Conservation (phyloP, 306 rosid genomes). For the Cucurbita pepo region DNA sequence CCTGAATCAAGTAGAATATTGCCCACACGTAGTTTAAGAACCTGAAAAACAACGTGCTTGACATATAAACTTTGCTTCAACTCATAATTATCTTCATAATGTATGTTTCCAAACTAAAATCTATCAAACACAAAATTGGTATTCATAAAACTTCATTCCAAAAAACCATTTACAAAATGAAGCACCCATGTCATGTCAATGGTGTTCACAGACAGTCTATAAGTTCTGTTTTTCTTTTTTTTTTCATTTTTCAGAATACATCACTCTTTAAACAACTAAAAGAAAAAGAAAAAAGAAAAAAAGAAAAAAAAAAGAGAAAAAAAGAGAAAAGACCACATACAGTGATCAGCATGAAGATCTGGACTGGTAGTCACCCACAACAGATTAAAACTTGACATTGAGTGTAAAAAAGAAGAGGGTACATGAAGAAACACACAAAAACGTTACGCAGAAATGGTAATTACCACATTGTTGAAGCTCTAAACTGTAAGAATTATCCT, state of each 20-base stretch:
- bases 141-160: neutral
- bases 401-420: neutral
- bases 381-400: neutral
- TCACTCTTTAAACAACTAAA: neutral
- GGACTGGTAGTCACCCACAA: neutral
- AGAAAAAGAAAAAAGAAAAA: neutral
- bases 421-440: neutral
- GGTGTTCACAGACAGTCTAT: neutral
- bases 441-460: neutral
- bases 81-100: neutral
- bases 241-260: neutral
- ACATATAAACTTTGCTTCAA: neutral
- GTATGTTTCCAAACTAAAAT: neutral
- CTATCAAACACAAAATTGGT: neutral
- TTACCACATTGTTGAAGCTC: neutral
- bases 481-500: neutral
- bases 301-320: neutral
- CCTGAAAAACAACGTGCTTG: neutral
- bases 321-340: neutral
- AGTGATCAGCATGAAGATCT: neutral
- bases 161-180: neutral
- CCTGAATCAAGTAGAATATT: too few species aligned
- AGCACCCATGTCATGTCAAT: neutral
- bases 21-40: neutral
- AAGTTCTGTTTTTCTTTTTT: neutral